Conservation (phyloP, 2,329 filamentous ascomycete species). For the Ophiostoma piceae region DNA sequence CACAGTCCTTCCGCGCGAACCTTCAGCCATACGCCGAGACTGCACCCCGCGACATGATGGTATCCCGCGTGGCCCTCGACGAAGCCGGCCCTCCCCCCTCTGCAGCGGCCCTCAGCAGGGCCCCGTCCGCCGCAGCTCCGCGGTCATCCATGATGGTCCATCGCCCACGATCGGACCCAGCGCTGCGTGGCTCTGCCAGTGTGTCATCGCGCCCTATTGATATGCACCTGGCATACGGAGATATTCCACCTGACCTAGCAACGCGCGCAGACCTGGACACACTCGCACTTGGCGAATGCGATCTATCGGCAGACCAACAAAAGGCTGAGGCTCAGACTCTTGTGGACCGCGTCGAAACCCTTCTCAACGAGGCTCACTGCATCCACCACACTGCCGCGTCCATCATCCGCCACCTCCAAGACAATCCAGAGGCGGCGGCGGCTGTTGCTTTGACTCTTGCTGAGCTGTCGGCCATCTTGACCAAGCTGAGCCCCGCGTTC, state of each 20-base stretch:
- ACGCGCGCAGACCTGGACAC: slow-evolving; percentile 43
- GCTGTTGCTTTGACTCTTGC: slow-evolving; percentile 89
- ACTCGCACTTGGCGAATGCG: slow-evolving; percentile 27
- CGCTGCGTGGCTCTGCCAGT: slow-evolving; percentile 28
- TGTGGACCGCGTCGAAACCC: slow-evolving; percentile 65
- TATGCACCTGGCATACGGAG: slow-evolving; percentile 88
- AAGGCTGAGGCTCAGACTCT: slow-evolving; percentile 47
- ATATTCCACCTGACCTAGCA: slow-evolving; percentile 65
- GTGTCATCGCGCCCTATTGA: slow-evolving; percentile 56
- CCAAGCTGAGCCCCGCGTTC: slow-evolving; percentile 79
- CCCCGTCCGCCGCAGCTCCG: slow-evolving; percentile 23
- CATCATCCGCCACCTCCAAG: slow-evolving; percentile 71
- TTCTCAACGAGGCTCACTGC: slow-evolving; percentile 84
- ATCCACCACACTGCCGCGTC: slow-evolving; percentile 75
- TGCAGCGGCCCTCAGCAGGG: neutral
- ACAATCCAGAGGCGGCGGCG: slow-evolving; percentile 77
- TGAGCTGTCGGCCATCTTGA: slow-evolving; percentile 76
- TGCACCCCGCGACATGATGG: slow-evolving; percentile 40
- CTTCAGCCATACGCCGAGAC: slow-evolving; percentile 42
- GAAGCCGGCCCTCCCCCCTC: neutral
- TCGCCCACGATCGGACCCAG: slow-evolving; percentile 40
- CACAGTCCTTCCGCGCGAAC: slow-evolving; percentile 37
- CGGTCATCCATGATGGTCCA: slow-evolving; percentile 34
- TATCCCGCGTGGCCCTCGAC: slow-evolving; percentile 38
- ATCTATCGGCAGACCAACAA: slow-evolving; percentile 51